phyloP scores from a whole-genome alignment of 148 eudicot species.

The Euryodendron excelsum region DNA sequence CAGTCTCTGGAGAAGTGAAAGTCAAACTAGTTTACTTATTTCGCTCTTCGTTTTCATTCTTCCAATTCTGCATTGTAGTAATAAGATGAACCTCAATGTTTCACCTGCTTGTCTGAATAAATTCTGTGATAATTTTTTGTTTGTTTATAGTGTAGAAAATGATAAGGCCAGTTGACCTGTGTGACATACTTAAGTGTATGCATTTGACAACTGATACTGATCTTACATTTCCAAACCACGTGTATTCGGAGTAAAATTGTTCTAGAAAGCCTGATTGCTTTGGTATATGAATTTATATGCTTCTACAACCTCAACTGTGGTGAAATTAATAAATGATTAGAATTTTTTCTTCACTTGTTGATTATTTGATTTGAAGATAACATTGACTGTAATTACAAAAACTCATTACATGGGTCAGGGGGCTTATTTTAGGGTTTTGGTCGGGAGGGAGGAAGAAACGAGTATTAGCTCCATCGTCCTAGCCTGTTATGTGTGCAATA shows the following conservation, averaged over 20 bases:
- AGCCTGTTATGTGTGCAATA: too few relatives aligned
- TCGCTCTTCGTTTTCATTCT: not conserved
- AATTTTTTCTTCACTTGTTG: too few relatives aligned
- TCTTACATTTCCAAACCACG: too few relatives aligned
- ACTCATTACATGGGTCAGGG: too few relatives aligned
- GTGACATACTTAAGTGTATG: not conserved
- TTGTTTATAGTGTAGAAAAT: not conserved
- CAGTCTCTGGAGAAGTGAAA: constrained; percentile 34
- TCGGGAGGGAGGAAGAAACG: not conserved
- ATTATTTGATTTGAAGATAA: not conserved
- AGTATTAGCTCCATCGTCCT: too few relatives aligned
- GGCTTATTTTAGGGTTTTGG: not conserved
- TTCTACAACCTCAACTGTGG: not conserved
- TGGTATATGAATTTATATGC: not conserved
- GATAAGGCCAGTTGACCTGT: not conserved
- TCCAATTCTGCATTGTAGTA: not conserved
- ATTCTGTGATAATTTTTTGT: not conserved
- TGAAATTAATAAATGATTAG: too few relatives aligned
- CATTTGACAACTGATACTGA: not conserved
- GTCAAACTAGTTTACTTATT: constrained; percentile 10
- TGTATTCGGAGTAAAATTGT: too few relatives aligned
- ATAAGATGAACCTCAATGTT: not conserved
- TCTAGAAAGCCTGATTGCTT: not conserved
- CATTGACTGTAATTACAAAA: not conserved
- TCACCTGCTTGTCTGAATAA: not conserved